Evolutionary conservation across 208 protist species (phyloP), one percentile per base, ranked within the genome.

Genomic region (Trypanosoma caninum): DNA sequence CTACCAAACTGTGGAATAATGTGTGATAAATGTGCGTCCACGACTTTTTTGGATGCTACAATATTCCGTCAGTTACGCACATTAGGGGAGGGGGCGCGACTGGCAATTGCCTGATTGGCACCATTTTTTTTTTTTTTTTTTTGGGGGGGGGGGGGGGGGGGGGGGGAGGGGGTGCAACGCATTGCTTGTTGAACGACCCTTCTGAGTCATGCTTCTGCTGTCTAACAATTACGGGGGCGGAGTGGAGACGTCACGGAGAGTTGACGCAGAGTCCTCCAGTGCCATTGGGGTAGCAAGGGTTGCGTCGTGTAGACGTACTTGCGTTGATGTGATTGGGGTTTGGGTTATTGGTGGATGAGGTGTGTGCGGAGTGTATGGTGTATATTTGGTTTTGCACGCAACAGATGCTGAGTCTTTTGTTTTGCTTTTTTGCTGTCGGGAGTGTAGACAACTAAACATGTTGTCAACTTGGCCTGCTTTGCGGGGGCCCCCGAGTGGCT

Each of bases 151-250:
- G 20, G 50, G 28, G 18, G 28, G 51, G 16, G 18, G 37, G 8
- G 45, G 31, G 54, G 52, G 28, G 3, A 37, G 42, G 65, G 65
- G 8, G n/a, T 89, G 82, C 47, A 76, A 84, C 67, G 74, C 79
- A 11, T 78, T 87, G 6, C 60, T 87, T 8, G 73, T 76, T n/a
- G 51, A 38, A 5, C 41, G 61, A 27, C 84, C 84, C 10, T 91
- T 91, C 52, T 58, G 61, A n/a, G 51, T 91, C 45, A 23, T 23
- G 31, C 57, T 91, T 44, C 37, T 38, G 11, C 60, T 87, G 41
- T 46, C 44, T 38, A 81, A 91, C 56, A 60, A 40, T 10, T 78
- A 69, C 23, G 74, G 69, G 42, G 88, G 88, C 64, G 54, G 59
- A 3, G 60, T 91, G 41, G 60, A 63, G 40, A 16, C 34, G 2